Percentiles rank a stretch among this genome's conserved stretches.
These are phyloP conservation scores for Penicillium chermesinum DNA, from an alignment of 495 filamentous ascomycete species.

Conservation along the genomic window DNA sequence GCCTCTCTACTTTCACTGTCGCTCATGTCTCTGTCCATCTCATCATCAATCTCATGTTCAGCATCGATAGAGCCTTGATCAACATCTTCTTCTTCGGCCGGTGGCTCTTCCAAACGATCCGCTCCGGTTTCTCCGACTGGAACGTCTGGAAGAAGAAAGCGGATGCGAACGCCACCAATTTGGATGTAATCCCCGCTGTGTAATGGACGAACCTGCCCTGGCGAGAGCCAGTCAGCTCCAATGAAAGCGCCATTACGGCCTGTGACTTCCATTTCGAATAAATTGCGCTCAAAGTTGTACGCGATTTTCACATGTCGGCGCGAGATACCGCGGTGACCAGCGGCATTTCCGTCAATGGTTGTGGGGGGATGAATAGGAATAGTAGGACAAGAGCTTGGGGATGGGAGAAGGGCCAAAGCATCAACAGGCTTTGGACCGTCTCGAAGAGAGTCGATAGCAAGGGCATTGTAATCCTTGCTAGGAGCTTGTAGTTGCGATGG, in stretches of 20 bases:
- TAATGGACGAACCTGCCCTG: conserved; percentile 58
- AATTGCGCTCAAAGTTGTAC: conserved; percentile 67
- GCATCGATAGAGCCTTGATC: conserved; percentile 25
- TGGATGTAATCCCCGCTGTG: conserved; percentile 69
- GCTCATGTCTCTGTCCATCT: conserved; percentile 28
- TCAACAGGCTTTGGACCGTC: conserved; percentile 38
- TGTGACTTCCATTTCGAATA: conserved; percentile 75
- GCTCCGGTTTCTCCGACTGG: conserved; percentile 63
- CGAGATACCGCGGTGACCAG: conserved; percentile 65
- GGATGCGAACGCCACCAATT: conserved; percentile 71
- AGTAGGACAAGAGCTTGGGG: conserved; percentile 60
- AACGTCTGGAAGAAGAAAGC: conserved; percentile 70
- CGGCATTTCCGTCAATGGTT: conserved; percentile 57
- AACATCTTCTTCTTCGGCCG: conserved; percentile 40
- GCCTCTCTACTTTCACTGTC: conserved; percentile 34
- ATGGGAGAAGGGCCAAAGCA: conserved; percentile 39
- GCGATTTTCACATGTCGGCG: conserved; percentile 78
- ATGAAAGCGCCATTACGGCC: conserved; percentile 85
- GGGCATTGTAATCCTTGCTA: conserved; percentile 40
- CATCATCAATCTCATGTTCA: conserved; percentile 34
- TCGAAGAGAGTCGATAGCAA: conserved; percentile 43
- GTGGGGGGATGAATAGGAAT: conserved; percentile 76
- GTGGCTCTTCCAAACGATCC: conserved; percentile 60
- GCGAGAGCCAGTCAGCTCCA: conserved; percentile 63
- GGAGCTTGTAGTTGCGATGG: conserved; percentile 40